Conservation (phyloP, 306 rosid genomes). For the Trifolium dubium region DNA sequence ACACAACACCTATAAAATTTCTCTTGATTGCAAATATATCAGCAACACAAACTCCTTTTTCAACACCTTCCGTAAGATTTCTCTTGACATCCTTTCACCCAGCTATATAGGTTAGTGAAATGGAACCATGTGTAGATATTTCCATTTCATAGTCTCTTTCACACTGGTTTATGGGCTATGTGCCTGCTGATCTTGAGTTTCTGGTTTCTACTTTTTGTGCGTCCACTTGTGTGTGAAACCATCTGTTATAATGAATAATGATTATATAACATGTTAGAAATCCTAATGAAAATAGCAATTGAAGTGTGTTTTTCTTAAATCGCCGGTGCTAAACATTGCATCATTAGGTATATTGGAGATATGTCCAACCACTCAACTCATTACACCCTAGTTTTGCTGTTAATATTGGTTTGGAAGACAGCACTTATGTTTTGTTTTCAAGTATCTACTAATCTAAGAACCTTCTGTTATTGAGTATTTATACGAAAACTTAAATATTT, state of each 20-base stretch:
- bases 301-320: conserved; percentile 29
- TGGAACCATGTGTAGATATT: neutral
- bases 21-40: neutral
- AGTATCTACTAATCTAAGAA: conserved; percentile 23
- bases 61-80: neutral
- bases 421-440: neutral
- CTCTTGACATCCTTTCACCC: neutral
- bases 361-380: conserved; percentile 25
- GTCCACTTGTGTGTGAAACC: conserved; percentile 2
- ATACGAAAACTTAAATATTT: conserved; percentile 28
- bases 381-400: conserved; percentile 24
- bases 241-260: neutral
- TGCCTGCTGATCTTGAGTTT: conserved; percentile 19
- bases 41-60: neutral
- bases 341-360: conserved; percentile 3
- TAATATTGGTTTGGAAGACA: conserved; percentile 31
- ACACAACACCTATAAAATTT: too few species aligned
- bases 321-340: conserved; percentile 20
- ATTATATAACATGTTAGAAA: neutral
- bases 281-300: conserved; percentile 18
- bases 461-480: conserved; percentile 31
- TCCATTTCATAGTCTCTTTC: neutral
- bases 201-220: neutral
- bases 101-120: neutral
- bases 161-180: conserved; percentile 2